Percentiles rank a stretch among this genome's conserved stretches.
Evolutionary conservation across 768 basidiomycete species (phyloP).

Genomic region (Agrocybe pediades): DNA sequence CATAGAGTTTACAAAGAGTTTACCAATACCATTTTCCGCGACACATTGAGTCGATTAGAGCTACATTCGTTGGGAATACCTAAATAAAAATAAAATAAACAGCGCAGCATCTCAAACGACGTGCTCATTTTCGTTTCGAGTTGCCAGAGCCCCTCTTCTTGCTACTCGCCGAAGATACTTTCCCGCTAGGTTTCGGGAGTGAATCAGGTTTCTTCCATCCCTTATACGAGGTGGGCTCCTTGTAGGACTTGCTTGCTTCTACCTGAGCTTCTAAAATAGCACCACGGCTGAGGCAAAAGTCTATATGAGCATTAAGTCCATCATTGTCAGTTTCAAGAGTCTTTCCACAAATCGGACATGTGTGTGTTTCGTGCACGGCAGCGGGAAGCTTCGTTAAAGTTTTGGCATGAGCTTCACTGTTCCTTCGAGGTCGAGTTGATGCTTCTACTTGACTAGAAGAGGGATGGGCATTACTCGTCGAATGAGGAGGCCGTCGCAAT

Average conservation of each 20-base stretch:
- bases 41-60: conserved; percentile 8
- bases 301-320: conserved; percentile 84
- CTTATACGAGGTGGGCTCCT: conserved; percentile 10
- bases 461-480: conserved; percentile 15
- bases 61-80: too few relatives aligned
- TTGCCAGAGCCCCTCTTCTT: conserved; percentile 8
- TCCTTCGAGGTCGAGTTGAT: conserved; percentile 17
- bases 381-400: background rate
- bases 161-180: conserved; percentile 6
- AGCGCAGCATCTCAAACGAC: too few relatives aligned
- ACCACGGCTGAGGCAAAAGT: conserved; percentile 82
- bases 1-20: too few relatives aligned
- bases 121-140: conserved; percentile 13
- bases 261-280: conserved; percentile 74
- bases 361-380: conserved; percentile 32
- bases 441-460: conserved; percentile 12
- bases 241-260: conserved; percentile 28
- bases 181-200: conserved; percentile 6
- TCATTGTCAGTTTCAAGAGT: conserved; percentile 69
- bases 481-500: conserved; percentile 17
- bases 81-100: too few relatives aligned
- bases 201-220: conserved; percentile 22
- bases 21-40: conserved; percentile 16
- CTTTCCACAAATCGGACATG: conserved; percentile 76
- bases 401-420: conserved; percentile 18